These are phyloP conservation scores for Xylaria sp. DNA, from an alignment of 2,329 filamentous ascomycete species.

Conservation along the genomic window DNA sequence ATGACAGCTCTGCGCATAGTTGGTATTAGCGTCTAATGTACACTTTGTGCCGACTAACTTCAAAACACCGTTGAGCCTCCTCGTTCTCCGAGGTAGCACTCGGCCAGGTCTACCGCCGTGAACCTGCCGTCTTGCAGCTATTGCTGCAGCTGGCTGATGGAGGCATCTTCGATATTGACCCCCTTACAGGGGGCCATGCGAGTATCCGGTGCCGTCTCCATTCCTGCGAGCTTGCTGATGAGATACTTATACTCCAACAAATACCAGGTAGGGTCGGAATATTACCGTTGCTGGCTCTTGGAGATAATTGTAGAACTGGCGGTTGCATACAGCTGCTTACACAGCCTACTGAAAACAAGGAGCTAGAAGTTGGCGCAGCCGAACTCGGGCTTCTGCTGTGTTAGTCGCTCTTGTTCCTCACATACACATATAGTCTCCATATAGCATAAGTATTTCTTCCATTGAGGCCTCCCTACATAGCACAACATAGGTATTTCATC, in stretches of 20 bases:
- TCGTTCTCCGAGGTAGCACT: slow-evolving; percentile 34
- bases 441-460: background rate
- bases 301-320: background rate
- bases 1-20: slow-evolving; percentile 62
- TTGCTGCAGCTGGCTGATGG: slow-evolving; percentile 34
- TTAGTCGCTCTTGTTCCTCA: background rate
- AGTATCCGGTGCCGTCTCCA: slow-evolving; percentile 19
- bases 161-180: slow-evolving; percentile 37
- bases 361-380: background rate
- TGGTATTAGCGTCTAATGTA: slow-evolving; percentile 1
- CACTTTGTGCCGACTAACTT: slow-evolving; percentile 13
- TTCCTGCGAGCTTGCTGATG: slow-evolving; percentile 7
- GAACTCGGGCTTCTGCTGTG: slow-evolving; percentile 9
- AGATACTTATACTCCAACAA: background rate
- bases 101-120: slow-evolving; percentile 28
- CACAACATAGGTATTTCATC: background rate
- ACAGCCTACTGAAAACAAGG: background rate
- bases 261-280: background rate
- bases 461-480: background rate
- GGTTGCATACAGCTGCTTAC: background rate
- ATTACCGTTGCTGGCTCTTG: too few relatives aligned
- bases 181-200: slow-evolving; percentile 31
- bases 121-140: slow-evolving; percentile 30
- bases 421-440: background rate
- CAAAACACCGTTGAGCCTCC: slow-evolving; percentile 26